phyloP scores from a whole-genome alignment of 139 green algal genomes.

The Micromonas commoda region DNA sequence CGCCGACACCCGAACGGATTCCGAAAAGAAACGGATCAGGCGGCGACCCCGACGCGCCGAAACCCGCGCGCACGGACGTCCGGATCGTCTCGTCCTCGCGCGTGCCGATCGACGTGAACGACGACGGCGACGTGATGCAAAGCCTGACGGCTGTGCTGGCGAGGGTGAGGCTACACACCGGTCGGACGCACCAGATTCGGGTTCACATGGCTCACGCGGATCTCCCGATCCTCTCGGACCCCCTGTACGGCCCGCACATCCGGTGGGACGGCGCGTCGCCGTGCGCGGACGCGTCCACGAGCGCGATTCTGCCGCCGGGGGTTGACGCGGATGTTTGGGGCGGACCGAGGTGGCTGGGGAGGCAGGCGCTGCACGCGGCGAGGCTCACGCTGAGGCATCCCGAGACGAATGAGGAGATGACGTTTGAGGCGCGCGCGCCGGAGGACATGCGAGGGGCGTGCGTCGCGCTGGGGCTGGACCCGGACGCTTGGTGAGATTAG shows the following conservation, averaged over 20 bases:
- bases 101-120: background rate
- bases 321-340: background rate
- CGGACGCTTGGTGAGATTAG: background rate
- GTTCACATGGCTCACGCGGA: conserved; percentile 25
- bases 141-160: conserved; percentile 7
- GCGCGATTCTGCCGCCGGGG: background rate
- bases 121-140: background rate
- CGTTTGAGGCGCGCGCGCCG: conserved; percentile 23
- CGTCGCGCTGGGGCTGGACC: conserved; percentile 7
- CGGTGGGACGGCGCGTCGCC: background rate
- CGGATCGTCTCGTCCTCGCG: background rate
- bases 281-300: background rate
- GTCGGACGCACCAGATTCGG: conserved; percentile 35
- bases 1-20: background rate
- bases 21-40: background rate
- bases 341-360: background rate
- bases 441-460: conserved; percentile 27
- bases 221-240: conserved; percentile 29
- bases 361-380: conserved; percentile 29
- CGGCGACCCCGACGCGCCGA: background rate
- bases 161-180: conserved; percentile 5
- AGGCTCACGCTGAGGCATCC: conserved; percentile 22
- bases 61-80: background rate
- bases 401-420: conserved; percentile 17
- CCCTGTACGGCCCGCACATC: conserved; percentile 25